phyloP scores from a whole-genome alignment of 2,329 filamentous ascomycete genomes.

The Colletotrichum sansevieriae region DNA sequence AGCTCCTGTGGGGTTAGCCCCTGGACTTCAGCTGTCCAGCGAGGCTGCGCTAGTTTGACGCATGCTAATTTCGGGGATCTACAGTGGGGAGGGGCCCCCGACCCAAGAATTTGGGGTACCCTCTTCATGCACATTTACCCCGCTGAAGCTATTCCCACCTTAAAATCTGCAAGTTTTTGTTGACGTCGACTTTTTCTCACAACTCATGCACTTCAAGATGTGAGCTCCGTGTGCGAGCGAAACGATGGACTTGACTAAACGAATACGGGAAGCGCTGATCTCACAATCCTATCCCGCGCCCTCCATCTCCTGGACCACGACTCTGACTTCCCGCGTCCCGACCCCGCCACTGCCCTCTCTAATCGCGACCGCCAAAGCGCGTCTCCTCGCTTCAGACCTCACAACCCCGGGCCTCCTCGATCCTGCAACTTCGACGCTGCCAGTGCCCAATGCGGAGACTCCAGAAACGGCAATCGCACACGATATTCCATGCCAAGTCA shows the following conservation, averaged over 20 bases:
- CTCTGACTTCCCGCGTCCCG: conserved; percentile 69
- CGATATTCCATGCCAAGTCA: conserved; percentile 82
- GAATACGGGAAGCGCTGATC: conserved; percentile 66
- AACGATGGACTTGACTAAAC: conserved; percentile 53
- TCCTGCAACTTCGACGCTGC: conserved; percentile 51
- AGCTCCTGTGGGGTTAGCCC: conserved; percentile 37
- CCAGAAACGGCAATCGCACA: conserved; percentile 69
- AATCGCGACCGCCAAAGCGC: conserved; percentile 83
- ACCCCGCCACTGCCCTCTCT: conserved; percentile 77
- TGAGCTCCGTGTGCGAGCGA: neutral
- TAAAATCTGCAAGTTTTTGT: neutral
- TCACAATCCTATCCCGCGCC: conserved; percentile 67
- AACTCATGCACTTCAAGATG: conserved; percentile 8
- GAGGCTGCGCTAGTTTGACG: conserved; percentile 32
- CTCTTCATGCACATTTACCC: neutral
- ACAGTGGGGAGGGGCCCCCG: conserved; percentile 19
- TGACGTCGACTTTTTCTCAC: neutral
- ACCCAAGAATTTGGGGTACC: conserved; percentile 18
- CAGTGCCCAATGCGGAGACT: conserved; percentile 58
- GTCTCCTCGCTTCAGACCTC: conserved; percentile 83
- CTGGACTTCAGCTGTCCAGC: conserved; percentile 31
- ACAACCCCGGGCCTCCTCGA: conserved; percentile 68
- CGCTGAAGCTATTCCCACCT: conserved; percentile 32
- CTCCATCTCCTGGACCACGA: conserved; percentile 71
- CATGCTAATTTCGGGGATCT: conserved; percentile 32